Base-by-base conservation (phyloP, 345 rosid species). In the Mercurialis annua region DNA sequence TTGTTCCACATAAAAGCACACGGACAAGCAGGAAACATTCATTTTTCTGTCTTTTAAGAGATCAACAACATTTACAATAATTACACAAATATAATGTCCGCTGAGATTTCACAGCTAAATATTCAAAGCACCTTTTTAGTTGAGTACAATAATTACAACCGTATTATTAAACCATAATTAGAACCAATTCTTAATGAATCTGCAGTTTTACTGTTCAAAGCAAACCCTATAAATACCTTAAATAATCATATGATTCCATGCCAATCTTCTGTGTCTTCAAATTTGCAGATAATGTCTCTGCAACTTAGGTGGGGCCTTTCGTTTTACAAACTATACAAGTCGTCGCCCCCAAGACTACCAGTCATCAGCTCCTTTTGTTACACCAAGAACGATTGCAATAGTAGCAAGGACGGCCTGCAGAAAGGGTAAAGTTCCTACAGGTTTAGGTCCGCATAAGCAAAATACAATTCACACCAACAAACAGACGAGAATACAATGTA, bases 351-450 rank as follows among this genome's bases (percentile, higher is more conserved):
- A 58, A n/a, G 30, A 68, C 82, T 71, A 83, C 88, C 91, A 81
- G 2, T 76, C 85, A 5, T 77, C 61, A 49, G 79, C 76, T 62
- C 88, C 87, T 73, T 70, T 86, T n/a, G 96, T 69, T 66, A 60
- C 89, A 53, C 92, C 93, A 44, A 92, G 67, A 71, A 90, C 53
- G 73, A 90, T 71, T 65, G 84, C 97, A 53, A 92, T 67, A 2
- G 93, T 85, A 10, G 83, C 98, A 58, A 92, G 76, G 73, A 84
- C 47, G 11, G 98, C 98, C 98, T 92, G 96, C 62, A 73, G n/a
- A 38, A 18, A 58, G 17, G 47, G 10, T 24, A 62, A 8, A 14
- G 18, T 18, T 36, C 30, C 30, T 16, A 59, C 21, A 61, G 47
- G 31, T 34, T 50, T 52, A 20, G 27, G 23, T 14, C 9, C 26